Evolutionary conservation across 805 yeast genomes (phyloP), one percentile per base, ranked within the genome.

Genomic region (Sugiyamaella boreocaroliniensis): DNA sequence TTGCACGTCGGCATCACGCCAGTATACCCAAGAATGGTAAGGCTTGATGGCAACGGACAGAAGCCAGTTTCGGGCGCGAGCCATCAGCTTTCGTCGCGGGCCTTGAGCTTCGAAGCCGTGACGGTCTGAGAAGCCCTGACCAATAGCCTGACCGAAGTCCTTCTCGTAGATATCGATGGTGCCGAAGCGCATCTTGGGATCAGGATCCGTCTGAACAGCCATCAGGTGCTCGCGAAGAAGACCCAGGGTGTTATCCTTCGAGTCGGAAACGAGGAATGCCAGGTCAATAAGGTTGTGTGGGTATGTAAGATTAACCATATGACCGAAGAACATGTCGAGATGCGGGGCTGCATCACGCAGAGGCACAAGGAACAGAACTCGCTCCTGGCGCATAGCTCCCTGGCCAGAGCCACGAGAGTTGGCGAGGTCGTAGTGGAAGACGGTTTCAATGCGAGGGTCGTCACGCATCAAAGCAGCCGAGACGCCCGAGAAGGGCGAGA

Each of bases 1-100:
- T 68, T 92, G 96, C n/a, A 92, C 96, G 68, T 92, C 98, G 11
- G 95, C 97, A 73, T 92, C 98, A 69, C 99, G 77, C 99, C 99
- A 92, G 68, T 92, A 90, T 10, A 92, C 97, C 86, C 92, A 90
- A 2, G 96, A 85, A 67, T 92, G 99, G 68, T 92, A 85, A 0
- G 99, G 98, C 68, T 85, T 85, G 45, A 92, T 68, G 1, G 97
- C 95, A 7, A 85, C 93, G 0, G 92, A 74, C 64, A 89, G 80
- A 43, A 92, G 73, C 99, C 98, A 92, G 69, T 92, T 92, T 68
- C 99, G 78, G 6, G 98, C 97, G 52, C 92, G 78, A 1, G 96
- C 98, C 99, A 92, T 92, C 60, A 89, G 76, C 68, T 92, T 93
- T 64, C 99, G 76, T 68, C 99, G 77, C 40, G 96, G 96, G 2